Evolutionary conservation across 2,329 filamentous ascomycete species (phyloP).

Genomic region (Beauveria brongniartii): DNA sequence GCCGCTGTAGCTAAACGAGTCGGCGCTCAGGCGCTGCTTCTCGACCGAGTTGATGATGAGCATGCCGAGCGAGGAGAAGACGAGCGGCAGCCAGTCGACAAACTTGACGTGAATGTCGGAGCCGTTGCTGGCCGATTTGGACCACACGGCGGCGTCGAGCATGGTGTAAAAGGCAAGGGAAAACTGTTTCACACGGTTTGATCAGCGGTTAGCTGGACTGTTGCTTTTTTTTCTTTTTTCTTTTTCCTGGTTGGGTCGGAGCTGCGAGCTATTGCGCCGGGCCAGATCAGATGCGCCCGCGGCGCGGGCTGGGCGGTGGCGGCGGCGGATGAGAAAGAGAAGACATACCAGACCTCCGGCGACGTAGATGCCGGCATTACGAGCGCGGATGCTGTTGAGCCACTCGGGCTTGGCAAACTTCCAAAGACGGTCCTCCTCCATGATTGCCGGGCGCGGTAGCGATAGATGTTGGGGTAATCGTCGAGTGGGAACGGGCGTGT

Average conservation of each 20-base stretch:
- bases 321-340: not conserved
- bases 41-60: conserved; percentile 64
- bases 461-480: not conserved
- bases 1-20: conserved; percentile 55
- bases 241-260: not conserved
- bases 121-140: conserved; percentile 50
- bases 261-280: conserved; percentile 4
- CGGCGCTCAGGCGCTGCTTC: conserved; percentile 55
- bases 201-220: not conserved
- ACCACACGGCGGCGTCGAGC: conserved; percentile 61
- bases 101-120: conserved; percentile 55
- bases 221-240: no score
- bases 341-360: conserved; percentile 53
- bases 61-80: conserved; percentile 61
- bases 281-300: not conserved
- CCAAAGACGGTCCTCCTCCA: conserved; percentile 56
- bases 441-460: not conserved
- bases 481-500: not conserved
- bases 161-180: conserved; percentile 61
- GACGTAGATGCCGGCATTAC: conserved; percentile 55
- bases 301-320: not conserved
- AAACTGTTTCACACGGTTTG: conserved; percentile 37
- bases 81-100: conserved; percentile 61
- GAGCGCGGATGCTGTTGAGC: conserved; percentile 56
- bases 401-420: conserved; percentile 60